Conservation (phyloP, 108 stramenopile species). For the Cylindrotheca fusiformis region DNA sequence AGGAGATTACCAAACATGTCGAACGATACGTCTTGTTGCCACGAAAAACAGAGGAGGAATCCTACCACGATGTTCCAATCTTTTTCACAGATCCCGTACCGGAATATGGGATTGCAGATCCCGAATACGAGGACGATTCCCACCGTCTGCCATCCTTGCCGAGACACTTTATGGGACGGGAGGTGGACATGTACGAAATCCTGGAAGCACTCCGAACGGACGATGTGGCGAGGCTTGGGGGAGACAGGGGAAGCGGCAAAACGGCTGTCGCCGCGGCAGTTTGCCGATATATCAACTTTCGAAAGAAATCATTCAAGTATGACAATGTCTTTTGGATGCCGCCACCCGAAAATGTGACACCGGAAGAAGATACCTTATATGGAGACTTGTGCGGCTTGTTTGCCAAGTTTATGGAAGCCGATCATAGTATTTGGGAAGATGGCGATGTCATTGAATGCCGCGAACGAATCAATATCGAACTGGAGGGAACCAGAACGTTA, state of each 20-base stretch:
- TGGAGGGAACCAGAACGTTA: conserved; percentile 20
- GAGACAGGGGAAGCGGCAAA: conserved; percentile 54
- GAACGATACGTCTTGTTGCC: conserved; percentile 67
- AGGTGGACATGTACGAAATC: conserved; percentile 57
- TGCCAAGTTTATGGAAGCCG: conserved; percentile 19
- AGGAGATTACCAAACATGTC: conserved; percentile 47
- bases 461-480: conserved; percentile 27
- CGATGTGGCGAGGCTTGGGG: conserved; percentile 50
- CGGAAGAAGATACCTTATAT: conserved; percentile 31
- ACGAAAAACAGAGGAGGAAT: conserved; percentile 30
- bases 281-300: conserved; percentile 25
- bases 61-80: conserved; percentile 34
- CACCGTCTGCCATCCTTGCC: conserved; percentile 33
- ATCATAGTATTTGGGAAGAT: conserved; percentile 21
- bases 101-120: not conserved
- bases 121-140: conserved; percentile 1
- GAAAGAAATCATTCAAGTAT: conserved; percentile 24
- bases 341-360: conserved; percentile 12
- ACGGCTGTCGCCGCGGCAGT: conserved; percentile 20
- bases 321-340: conserved; percentile 40
- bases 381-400: conserved; percentile 25
- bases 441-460: conserved; percentile 31
- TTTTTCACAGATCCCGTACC: conserved; percentile 22
- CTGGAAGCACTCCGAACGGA: conserved; percentile 41
- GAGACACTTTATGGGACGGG: conserved; percentile 67